These are phyloP conservation scores for Rosa hybrid DNA, from an alignment of 331 rosid species.

Conservation along the genomic window DNA sequence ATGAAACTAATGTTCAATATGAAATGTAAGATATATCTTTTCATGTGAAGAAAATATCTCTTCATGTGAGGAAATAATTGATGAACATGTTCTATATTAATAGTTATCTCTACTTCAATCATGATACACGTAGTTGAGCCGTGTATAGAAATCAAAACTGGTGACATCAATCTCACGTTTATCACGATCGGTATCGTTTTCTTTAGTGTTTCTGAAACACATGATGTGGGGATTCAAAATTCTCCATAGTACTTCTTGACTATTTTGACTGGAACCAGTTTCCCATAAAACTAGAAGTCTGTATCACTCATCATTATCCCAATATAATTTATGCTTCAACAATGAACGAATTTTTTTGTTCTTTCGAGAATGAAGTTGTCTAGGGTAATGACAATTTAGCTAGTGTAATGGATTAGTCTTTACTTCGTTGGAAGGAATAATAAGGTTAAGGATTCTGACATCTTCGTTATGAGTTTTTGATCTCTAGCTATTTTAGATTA, in stretches of 20 bases:
- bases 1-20: background rate
- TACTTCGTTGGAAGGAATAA: background rate
- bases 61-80: background rate
- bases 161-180: constrained; percentile 2
- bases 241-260: constrained; percentile 5
- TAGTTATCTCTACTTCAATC: background rate
- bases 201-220: background rate
- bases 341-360: background rate
- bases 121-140: background rate
- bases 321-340: background rate
- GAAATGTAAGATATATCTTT: background rate
- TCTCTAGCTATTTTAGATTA: too few species aligned
- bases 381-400: background rate
- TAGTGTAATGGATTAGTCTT: background rate
- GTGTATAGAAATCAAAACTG: background rate
- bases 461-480: background rate
- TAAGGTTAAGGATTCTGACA: background rate
- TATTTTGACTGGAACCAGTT: background rate
- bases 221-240: too few species aligned
- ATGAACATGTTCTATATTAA: background rate
- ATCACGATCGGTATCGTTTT: background rate
- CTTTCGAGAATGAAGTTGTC: background rate
- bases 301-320: background rate
- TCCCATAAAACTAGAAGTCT: background rate
- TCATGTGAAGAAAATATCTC: constrained; percentile 5